Base-by-base conservation (phyloP, 2,329 filamentous ascomycete species). In the Ascochyta fabae region DNA sequence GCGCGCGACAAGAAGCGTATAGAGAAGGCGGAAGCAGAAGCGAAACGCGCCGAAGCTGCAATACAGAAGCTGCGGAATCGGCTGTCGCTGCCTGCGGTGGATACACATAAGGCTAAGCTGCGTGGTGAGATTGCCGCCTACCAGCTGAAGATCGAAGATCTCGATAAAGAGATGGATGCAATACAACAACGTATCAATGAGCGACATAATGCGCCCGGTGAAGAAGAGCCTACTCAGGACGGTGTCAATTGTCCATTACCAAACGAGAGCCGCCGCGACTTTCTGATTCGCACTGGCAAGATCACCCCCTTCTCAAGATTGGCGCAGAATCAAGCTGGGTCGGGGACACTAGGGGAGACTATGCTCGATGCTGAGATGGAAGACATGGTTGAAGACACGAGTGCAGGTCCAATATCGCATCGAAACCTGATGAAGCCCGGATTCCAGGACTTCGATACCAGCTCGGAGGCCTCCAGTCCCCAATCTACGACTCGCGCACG, bases 241-340 rank as follows among this genome's bases (percentile, higher is more conserved):
- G 79, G 77, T 42, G 83, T 83, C 26, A 86, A 83, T 48, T 82
- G 83, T 55, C 86, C 85, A 49, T 77, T 94, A 53, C 87, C 90
- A 1, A 90, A 90, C 57, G 95, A 98, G 78, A 92, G 85, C 23
- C 87, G 91, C 58, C 86, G 93, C 46, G 93, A 96, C 42, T 99
- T 90, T 72, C 84, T 99, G 42, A 95, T 99, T 44, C 87, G 95
- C 26, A 99, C 94, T 0, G 95, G 95, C 58, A 98, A 98, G 77
- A 98, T 99, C 64, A 99, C 95, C 0, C 95, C 95, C 0, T 99
- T 99, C 69, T 90, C 92, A 7, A 90, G 88, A 60, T 84, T 96
- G 65, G 86, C 85, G 13, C 82, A 85, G n/a, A 79, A 87, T 1
- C 80, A 85, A 26, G 86, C 84, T 3, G 81, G 87, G 3, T 82